A percentile compares a stretch with the other conserved stretches of the same genome.
phyloP scores from a whole-genome alignment of 768 basidiomycete genomes.

The Russula griseocarnosa region DNA sequence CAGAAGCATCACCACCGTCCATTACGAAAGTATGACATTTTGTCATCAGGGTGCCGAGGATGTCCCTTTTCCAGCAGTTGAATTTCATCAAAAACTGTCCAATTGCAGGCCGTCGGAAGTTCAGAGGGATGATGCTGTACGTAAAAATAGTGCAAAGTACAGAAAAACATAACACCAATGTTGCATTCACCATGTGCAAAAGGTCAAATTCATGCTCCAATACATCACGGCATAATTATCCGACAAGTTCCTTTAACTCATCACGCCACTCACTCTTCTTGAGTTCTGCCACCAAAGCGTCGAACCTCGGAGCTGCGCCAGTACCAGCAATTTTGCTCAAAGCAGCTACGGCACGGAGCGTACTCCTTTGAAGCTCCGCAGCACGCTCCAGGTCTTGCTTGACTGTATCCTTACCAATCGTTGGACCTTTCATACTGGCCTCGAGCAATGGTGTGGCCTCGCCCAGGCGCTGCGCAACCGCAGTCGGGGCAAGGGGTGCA shows the following conservation, averaged over 20 bases:
- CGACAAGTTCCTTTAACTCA: slow-evolving; percentile 62
- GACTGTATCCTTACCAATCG: slow-evolving; percentile 90
- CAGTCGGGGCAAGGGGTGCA: slow-evolving; percentile 77
- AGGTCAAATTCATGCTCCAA: not conserved
- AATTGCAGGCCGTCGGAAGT: not conserved
- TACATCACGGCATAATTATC: slow-evolving; percentile 25
- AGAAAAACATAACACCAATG: slow-evolving; percentile 1
- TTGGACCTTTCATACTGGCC: slow-evolving; percentile 84
- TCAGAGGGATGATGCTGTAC: not conserved
- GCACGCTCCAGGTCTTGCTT: slow-evolving; percentile 88
- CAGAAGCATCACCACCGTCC: no score
- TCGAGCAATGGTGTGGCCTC: slow-evolving; percentile 80
- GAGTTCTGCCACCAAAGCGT: slow-evolving; percentile 70
- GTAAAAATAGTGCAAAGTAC: not conserved
- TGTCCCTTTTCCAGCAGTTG: no score
- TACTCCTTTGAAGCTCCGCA: slow-evolving; percentile 88
- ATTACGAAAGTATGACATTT: no score
- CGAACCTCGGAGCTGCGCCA: slow-evolving; percentile 67
- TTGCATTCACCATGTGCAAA: not conserved
- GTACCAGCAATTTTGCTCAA: slow-evolving; percentile 70
- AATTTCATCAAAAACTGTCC: not conserved
- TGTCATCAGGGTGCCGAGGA: not conserved
- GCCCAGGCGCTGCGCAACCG: slow-evolving; percentile 78
- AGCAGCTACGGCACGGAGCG: slow-evolving; percentile 81
- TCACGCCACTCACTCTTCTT: slow-evolving; percentile 64